Evolutionary conservation across 2,329 filamentous ascomycete genomes (phyloP).

Genomic region (Phialophora macrospora): DNA sequence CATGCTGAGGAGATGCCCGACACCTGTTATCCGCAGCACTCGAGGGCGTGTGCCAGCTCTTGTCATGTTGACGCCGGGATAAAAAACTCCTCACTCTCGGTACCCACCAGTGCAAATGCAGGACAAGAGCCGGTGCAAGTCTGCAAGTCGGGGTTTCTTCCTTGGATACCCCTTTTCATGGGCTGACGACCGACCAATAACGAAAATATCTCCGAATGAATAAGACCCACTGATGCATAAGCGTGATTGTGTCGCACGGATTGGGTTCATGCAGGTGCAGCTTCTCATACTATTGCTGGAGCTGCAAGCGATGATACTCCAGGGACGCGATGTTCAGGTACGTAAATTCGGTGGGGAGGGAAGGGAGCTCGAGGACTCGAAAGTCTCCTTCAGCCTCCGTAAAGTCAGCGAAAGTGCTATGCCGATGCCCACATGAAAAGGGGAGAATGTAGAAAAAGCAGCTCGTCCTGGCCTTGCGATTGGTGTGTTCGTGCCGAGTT

Average conservation of each 20-base stretch:
- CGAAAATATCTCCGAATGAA: constrained; percentile 23
- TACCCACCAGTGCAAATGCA: constrained; percentile 22
- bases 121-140: constrained; percentile 21
- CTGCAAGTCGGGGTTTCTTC: constrained; percentile 14
- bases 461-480: constrained; percentile 9
- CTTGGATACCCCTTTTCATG: constrained; percentile 25
- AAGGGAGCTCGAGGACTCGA: neutral
- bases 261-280: constrained; percentile 13
- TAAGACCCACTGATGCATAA: constrained; percentile 25
- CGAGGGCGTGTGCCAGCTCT: neutral
- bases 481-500: constrained; percentile 15
- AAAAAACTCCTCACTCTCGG: neutral
- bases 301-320: constrained; percentile 11
- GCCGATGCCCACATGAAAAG: neutral
- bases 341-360: neutral
- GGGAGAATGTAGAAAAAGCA: constrained; percentile 2
- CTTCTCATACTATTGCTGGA: constrained; percentile 1
- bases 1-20: neutral
- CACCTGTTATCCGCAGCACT: neutral
- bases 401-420: neutral
- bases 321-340: constrained; percentile 10
- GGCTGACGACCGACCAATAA: constrained; percentile 13
- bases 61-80: constrained; percentile 18
- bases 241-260: constrained; percentile 26
- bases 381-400: constrained; percentile 9